Evolutionary conservation across 148 eudicot genomes (phyloP), one percentile per base, ranked within the genome.

Genomic region (Oxyria digyna): DNA sequence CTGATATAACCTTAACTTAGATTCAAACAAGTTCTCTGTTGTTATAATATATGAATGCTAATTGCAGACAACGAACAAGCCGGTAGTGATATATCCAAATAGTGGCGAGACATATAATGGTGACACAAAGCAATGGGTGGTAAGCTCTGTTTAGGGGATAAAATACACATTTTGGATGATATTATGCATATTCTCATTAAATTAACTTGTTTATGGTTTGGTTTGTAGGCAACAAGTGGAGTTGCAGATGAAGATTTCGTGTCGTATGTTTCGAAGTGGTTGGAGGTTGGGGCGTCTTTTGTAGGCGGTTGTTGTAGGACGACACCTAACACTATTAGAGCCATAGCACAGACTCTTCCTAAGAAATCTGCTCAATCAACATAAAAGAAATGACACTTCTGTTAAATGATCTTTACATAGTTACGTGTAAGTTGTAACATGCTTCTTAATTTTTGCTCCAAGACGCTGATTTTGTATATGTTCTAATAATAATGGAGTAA

Each of bases 241-340:
- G 78, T 50, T 32, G 65, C 68, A 24, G 85, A 77, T 20, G 89
- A 80, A 50, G 96, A 84, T 75, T 84, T 89, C 62, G 91, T 86
- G 71, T 81, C 89, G 7, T 84, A 86, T 49, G 87, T 89, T 3
- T 74, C 79, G 71, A 83, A 82, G 73, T 89, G 96, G 96, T 32
- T 69, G 8, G 87, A 86, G 24, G 81, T 80, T 29, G 96, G 96
- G 59, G 91, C 91, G 18, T 78, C 87, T 10, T 81, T 89, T 8
- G 73, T 89, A 17, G 96, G 96, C 62, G 96, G 96, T n/a, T 89
- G 96, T 62, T 89, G 96, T 75, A 81, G 96, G 69, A 89, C 96
- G 2, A 85, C 96, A 33, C 96, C 96, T 6, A 80, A 80, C 24
- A 87, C 96, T 12, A 83, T 89, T 24, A 80, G 81, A 73, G 91